Percentiles rank a stretch among this genome's conserved stretches.
These are phyloP conservation scores for Talaromyces sp. DNA, from an alignment of 2,329 filamentous ascomycete genomes.

Conservation along the genomic window DNA sequence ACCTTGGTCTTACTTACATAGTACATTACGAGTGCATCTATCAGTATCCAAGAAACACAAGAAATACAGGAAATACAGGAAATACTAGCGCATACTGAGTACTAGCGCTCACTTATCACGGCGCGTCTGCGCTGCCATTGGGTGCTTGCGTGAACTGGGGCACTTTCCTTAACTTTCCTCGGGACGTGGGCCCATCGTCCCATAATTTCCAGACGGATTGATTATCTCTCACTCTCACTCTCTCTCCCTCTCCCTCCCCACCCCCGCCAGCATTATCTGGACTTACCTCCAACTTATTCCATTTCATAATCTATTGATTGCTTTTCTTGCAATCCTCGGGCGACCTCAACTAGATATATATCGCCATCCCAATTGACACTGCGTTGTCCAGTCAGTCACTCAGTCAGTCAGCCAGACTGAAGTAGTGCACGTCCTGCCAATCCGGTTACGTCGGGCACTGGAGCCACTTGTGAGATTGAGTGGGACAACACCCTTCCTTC, in stretches of 20 bases:
- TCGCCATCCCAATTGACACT: neutral
- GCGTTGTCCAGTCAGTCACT: neutral
- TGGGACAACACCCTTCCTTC: constrained; percentile 13
- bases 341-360: neutral
- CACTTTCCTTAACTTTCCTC: neutral
- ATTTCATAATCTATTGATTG: too few species aligned
- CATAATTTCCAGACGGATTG: neutral
- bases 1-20: too few species aligned
- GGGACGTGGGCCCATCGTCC: neutral
- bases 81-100: neutral
- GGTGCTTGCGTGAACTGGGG: neutral
- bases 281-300: neutral
- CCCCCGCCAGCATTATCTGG: neutral
- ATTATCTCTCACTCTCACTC: too few species aligned
- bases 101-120: neutral
- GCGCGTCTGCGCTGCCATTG: neutral
- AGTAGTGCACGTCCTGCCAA: neutral
- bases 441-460: neutral
- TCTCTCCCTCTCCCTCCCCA: too few species aligned
- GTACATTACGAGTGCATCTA: too few species aligned
- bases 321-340: neutral
- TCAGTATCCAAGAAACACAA: too few species aligned
- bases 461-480: neutral
- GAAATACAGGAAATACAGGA: too few species aligned
- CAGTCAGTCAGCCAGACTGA: neutral